Base-by-base conservation (phyloP, 1,284 basidiomycete genomes). In the Tausonia pullulans region DNA sequence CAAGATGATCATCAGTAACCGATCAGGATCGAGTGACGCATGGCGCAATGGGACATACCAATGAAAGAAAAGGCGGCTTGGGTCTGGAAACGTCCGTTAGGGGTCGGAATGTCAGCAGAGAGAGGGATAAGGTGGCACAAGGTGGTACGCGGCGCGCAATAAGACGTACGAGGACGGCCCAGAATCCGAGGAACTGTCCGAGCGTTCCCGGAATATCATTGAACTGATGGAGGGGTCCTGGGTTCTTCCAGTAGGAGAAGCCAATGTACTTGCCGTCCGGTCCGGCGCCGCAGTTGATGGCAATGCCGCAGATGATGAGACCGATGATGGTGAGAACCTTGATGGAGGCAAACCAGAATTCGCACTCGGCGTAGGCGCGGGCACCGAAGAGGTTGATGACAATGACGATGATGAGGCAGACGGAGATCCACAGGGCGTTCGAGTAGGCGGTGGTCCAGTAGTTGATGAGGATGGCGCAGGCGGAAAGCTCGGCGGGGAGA, bases 321-420 rank as follows among this genome's bases (percentile, higher is more conserved):
- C 74, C 75, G 13, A 80, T 79, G 69, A 90, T 87, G 3, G 87
- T 87, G 60, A 90, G 76, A 27, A 90, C 85, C 76, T 90, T 90
- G 75, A 90, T 86, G 6, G 86, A 86, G 8, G 81, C 82, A 71
- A 74, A 74, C 71, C 72, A 75, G 71, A 77, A 78, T 69, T 78
- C 76, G 52, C 60, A 55, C 67, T 78, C 76, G 27, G 75, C 76
- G 64, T 74, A 78, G 14, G 71, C 72, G 27, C 84, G 83, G 54
- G 86, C 83, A n/a, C 88, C 88, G 63, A 86, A 78, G 71, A 87
- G 75, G 74, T 92, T 93, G 76, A 93, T 89, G 58, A 75, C 77
- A 46, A 90, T 74, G 54, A 87, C 85, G 14, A 91, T 80, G 43
- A 86, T 74, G 69, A 90, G 77, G 70, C 83, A 86, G 67, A 93